Conservation (phyloP, 495 filamentous ascomycete genomes). For the Tuber melanosporum region DNA sequence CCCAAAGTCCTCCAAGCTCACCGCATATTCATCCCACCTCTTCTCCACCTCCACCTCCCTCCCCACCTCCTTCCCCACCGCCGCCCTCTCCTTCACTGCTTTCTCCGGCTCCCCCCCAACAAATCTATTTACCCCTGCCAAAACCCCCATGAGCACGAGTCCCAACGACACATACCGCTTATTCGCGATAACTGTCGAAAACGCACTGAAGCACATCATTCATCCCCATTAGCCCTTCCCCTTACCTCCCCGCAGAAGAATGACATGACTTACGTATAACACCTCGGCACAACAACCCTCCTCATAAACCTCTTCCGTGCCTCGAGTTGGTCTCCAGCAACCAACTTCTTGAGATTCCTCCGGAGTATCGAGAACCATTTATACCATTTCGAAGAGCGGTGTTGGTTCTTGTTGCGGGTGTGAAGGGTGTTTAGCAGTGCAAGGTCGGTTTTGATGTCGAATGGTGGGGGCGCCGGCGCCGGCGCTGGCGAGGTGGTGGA, state of each 20-base stretch:
- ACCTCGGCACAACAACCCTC: slow-evolving; percentile 33
- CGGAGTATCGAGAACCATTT: slow-evolving; percentile 60
- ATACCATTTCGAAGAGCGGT: slow-evolving; percentile 67
- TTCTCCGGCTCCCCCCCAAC: slow-evolving; percentile 32
- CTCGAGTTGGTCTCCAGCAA: slow-evolving; percentile 36
- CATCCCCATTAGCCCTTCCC: not conserved
- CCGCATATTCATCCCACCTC: not conserved
- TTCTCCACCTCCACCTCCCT: not conserved
- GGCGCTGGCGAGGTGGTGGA: slow-evolving; percentile 17
- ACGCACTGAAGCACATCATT: slow-evolving; percentile 48
- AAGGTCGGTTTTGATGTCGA: slow-evolving; percentile 40
- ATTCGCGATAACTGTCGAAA: slow-evolving; percentile 64
- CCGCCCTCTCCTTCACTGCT: slow-evolving; percentile 6
- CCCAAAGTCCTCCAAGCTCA: slow-evolving; percentile 18
- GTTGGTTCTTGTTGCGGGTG: slow-evolving; percentile 79
- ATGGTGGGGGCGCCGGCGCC: slow-evolving; percentile 15
- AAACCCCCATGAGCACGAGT: slow-evolving; percentile 59
- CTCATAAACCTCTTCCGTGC: slow-evolving; percentile 31
- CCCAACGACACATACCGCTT: slow-evolving; percentile 72
- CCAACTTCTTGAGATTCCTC: slow-evolving; percentile 54
- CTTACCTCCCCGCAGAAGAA: not conserved
- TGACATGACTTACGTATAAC: slow-evolving; percentile 22
- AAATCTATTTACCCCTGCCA: slow-evolving; percentile 55
- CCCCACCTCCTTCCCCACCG: not conserved
- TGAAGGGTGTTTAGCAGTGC: slow-evolving; percentile 57